phyloP scores from a whole-genome alignment of 441 rosid genomes.

The Manihot esculenta region DNA sequence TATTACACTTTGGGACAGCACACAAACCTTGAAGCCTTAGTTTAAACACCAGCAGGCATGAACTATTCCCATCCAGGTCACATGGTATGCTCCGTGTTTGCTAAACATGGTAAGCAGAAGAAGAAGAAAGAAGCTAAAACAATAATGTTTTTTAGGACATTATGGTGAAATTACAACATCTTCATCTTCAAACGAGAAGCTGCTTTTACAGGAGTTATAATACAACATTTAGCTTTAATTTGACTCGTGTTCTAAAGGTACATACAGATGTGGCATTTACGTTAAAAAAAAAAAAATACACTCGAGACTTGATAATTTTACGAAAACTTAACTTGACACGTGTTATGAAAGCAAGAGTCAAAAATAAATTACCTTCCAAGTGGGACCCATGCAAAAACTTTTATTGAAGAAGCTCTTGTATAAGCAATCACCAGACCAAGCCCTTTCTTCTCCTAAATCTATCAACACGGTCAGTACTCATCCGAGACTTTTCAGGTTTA shows the following conservation, averaged over 20 bases:
- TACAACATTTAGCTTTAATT: constrained; percentile 17
- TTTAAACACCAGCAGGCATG: no score
- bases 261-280: constrained; percentile 28
- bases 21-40: no score
- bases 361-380: constrained; percentile 28
- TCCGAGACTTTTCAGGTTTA: constrained; percentile 90
- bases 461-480: constrained; percentile 85
- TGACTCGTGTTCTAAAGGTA: constrained; percentile 17
- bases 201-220: constrained; percentile 27
- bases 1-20: no score
- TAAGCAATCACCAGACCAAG: constrained; percentile 59
- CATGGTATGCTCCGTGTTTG: not conserved
- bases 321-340: constrained; percentile 18
- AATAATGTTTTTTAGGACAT: not conserved
- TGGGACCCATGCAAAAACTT: constrained; percentile 18
- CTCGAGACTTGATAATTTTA: constrained; percentile 22
- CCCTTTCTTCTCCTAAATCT: constrained; percentile 71
- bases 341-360: constrained; percentile 20
- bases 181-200: constrained; percentile 18
- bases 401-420: constrained; percentile 32
- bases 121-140: not conserved
- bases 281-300: constrained; percentile 21
- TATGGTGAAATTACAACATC: constrained; percentile 4
- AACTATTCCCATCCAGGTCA: no score
- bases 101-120: not conserved